Evolutionary conservation across 306 rosid genomes (phyloP).

Genomic region (Pterocarpus macrocarpus): DNA sequence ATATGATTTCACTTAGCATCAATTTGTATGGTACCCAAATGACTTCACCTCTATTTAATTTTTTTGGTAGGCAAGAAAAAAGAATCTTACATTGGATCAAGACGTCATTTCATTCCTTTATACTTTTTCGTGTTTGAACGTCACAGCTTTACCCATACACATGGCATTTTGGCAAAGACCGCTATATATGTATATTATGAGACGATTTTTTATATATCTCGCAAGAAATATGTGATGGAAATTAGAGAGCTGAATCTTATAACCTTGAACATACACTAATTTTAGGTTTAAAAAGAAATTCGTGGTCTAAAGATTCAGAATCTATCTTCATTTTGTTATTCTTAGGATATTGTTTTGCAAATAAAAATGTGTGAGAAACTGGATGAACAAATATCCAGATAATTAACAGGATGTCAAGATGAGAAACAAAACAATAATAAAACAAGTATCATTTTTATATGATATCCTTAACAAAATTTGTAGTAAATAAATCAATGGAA

Average conservation of each 20-base stretch:
- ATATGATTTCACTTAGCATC: constrained; percentile 36
- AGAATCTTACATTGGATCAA: constrained; percentile 37
- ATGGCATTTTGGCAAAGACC: no score
- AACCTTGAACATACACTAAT: not conserved
- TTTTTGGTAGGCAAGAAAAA: constrained; percentile 2
- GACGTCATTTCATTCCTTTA: constrained; percentile 46
- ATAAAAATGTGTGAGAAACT: not conserved
- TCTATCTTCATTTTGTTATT: not conserved
- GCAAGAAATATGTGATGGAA: constrained; percentile 7
- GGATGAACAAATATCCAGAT: not conserved
- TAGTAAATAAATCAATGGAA: not conserved
- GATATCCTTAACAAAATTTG: not conserved
- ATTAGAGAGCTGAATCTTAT: not conserved
- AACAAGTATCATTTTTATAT: not conserved
- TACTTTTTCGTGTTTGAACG: constrained; percentile 32
- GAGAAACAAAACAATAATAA: not conserved
- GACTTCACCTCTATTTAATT: constrained; percentile 39
- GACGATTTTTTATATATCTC: not conserved
- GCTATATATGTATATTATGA: no score
- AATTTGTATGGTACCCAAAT: not conserved
- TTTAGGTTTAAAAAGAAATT: not conserved
- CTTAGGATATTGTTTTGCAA: not conserved
- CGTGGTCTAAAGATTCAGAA: constrained; percentile 6
- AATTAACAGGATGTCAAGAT: not conserved
- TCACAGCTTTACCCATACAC: not conserved